A percentile compares a stretch with the other conserved stretches of the same genome.
phyloP scores from a whole-genome alignment of 768 basidiomycete species.

The Amanita molliuscula region DNA sequence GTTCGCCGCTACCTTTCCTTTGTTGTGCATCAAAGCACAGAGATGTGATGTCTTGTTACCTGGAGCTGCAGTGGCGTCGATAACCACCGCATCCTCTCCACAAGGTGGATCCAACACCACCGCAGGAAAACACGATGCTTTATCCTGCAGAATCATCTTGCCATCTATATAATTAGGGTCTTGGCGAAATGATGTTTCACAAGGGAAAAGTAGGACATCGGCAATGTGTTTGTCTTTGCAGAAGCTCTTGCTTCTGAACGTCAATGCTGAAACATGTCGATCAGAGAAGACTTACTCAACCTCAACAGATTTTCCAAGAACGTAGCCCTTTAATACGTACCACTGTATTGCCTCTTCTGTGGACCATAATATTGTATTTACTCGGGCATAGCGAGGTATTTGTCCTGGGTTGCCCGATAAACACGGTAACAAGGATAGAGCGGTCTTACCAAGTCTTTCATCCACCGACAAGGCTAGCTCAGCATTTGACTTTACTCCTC shows the following conservation, averaged over 20 bases:
- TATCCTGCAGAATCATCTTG: conserved; percentile 90
- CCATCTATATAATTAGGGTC: conserved; percentile 67
- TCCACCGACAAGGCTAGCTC: conserved; percentile 58
- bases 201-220: conserved; percentile 71
- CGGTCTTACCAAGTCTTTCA: conserved; percentile 46
- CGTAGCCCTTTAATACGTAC: conserved; percentile 48
- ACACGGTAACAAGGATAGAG: conserved; percentile 3
- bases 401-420: conserved; percentile 29
- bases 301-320: conserved; percentile 37
- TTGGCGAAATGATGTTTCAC: conserved; percentile 53
- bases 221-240: conserved; percentile 71
- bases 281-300: conserved; percentile 31
- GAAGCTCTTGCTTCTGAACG: conserved; percentile 44
- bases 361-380: conserved; percentile 67
- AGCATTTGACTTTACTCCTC: conserved; percentile 50
- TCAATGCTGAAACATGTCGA: background rate
- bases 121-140: conserved; percentile 96
- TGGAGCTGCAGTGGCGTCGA: conserved; percentile 94
- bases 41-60: conserved; percentile 97
- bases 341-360: conserved; percentile 50
- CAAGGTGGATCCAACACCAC: conserved; percentile 70
- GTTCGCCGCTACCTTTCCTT: conserved; percentile 53
- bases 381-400: conserved; percentile 79
- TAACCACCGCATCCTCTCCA: conserved; percentile 43
- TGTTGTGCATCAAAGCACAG: conserved; percentile 76